Evolutionary conservation across 1,284 basidiomycete genomes (phyloP), one percentile per base, ranked within the genome.

Genomic region (Cryptococcus hybrid): DNA sequence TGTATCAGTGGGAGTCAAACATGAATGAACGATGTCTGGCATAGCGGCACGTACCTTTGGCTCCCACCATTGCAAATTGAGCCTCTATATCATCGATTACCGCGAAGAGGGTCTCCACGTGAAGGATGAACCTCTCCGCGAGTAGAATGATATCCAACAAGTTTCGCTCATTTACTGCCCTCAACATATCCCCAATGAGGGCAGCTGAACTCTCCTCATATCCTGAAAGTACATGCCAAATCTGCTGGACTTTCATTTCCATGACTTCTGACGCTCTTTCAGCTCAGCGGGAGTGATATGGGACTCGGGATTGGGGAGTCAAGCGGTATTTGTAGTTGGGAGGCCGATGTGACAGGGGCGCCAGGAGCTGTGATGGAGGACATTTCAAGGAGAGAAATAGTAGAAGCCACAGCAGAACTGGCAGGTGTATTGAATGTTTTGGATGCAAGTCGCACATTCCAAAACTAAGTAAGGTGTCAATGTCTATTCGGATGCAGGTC

Each of bases 121-220:
- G 96, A 35, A 99, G 81, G 63, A 99, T 97, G 73, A 99, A 99
- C 80, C 90, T 92, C 79, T 98, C 96, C 3, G 96, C 95, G 88
- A 98, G 93, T 62, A 92, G 84, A 68, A 99, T 94, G 55, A 95
- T 95, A 69, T 98, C 94, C 55, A 97, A 83, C 75, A 98, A 95
- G 69, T 93, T 88, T 12, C 92, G 91, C 69, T 89, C 94, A 82
- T 92, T 96, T 78, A 99, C 96, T 71, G 96, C 92, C 59, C 91
- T 83, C 58, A 99, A 82, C 95, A 99, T 99, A 74, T 99, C 95
- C 30, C 92, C 95, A 67, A 99, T 99, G 79, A 96, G 96, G 5
- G 95, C 94, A n/a, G 95, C 95, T 66, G 91, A 94, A 40, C 92
- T 95, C 80, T 99, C 95, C 76, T 99, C 95, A 68, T 98, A 99